Base-by-base conservation (phyloP, 2,329 filamentous ascomycete genomes). In the Trichophyton verrucosum region DNA sequence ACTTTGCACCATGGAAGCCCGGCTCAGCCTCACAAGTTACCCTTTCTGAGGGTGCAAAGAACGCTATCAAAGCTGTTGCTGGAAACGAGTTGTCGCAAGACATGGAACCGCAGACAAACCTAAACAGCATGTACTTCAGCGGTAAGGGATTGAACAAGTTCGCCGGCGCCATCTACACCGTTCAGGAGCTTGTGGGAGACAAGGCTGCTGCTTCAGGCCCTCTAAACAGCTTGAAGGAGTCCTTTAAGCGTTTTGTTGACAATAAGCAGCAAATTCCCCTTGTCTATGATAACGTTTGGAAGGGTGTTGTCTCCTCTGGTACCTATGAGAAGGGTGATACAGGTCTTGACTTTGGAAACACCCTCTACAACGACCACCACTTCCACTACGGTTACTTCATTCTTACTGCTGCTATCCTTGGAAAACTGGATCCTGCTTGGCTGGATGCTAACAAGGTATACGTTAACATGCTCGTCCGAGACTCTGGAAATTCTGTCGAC, bases 111-210 rank as follows among this genome's bases (percentile, higher is more conserved):
- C 86, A 94, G 68, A 84, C 84, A 3, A 83, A 94, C 64, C 77
- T 89, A 40, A 82, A 92, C 70, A 95, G 90, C 42, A 91, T 96
- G 84, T 97, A 97, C 74, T 96, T 87, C 73, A 88, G 88, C 66
- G 94, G 94, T 66, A 97, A 92, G 78, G 87, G 84, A 0, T 75
- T 94, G 17, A 86, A 85, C 64, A 92, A 92, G 70, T 91, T 90
- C 72, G 88, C 87, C 0, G 77, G 78, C 15, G 76, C 91, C 30
- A 75, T 89, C 44, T 86, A 87, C 67, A 82, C 84, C 0, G 78
- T 85, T 47, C 78, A 84, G 62, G 81, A 87, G 65, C 73, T 92
- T 63, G 72, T 87, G 4, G 78, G 79, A 9, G 82, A 90, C 65
- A 71, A 74, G 40, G 75, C 73, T 1, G 70, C 87, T 33, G 83